phyloP scores from a whole-genome alignment of 2,329 filamentous ascomycete species.

The Tricladium varicosporioides region DNA sequence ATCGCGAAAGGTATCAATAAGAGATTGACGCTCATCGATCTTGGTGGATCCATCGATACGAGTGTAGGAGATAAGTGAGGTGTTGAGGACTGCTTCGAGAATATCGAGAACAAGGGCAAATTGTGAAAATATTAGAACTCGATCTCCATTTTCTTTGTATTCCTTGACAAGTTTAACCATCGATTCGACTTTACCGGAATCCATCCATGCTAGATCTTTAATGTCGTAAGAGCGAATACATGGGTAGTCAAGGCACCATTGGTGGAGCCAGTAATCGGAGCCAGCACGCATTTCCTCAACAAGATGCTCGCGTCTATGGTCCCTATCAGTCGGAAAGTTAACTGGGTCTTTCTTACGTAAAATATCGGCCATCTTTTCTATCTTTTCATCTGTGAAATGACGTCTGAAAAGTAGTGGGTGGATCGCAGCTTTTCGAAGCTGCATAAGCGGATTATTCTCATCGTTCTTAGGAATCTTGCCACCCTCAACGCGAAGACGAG shows the following conservation, averaged over 20 bases:
- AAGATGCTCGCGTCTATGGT: constrained; percentile 47
- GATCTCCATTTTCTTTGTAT: constrained; percentile 79
- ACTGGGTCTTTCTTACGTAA: constrained; percentile 68
- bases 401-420: constrained; percentile 86
- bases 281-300: constrained; percentile 54
- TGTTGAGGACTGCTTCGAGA: constrained; percentile 75
- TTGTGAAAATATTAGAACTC: constrained; percentile 87
- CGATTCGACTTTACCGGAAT: constrained; percentile 81
- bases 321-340: constrained; percentile 45
- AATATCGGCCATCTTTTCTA: constrained; percentile 74
- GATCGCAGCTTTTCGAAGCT: constrained; percentile 86
- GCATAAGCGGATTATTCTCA: constrained; percentile 77
- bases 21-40: constrained; percentile 78
- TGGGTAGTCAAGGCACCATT: constrained; percentile 61
- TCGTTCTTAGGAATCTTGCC: constrained; percentile 48
- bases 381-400: constrained; percentile 71
- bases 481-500: constrained; percentile 54
- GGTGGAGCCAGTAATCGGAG: constrained; percentile 64
- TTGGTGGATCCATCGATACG: constrained; percentile 84
- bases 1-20: constrained; percentile 83
- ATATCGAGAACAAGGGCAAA: constrained; percentile 93
- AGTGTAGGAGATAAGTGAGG: constrained; percentile 71
- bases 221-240: constrained; percentile 55
- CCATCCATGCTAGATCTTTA: constrained; percentile 51
- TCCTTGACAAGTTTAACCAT: constrained; percentile 70